Conservation (phyloP, 495 filamentous ascomycete species). For the Pseudomonodictys pantanalensis region DNA sequence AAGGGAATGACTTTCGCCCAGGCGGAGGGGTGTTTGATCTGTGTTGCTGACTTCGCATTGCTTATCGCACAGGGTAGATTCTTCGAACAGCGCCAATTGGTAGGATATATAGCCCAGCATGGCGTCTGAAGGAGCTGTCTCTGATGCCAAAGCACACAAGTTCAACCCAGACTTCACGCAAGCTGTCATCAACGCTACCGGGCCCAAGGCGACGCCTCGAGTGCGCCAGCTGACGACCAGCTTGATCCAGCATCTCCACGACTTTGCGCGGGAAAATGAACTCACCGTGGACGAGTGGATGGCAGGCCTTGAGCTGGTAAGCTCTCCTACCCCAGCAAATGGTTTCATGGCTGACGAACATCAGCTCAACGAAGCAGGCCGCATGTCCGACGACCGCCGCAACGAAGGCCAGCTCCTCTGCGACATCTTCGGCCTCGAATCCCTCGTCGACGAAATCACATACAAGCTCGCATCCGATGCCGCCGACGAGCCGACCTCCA, state of each 20-base stretch:
- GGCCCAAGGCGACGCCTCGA: slow-evolving; percentile 61
- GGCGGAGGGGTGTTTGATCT: no score
- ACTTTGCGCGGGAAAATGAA: slow-evolving; percentile 58
- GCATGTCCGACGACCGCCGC: slow-evolving; percentile 65
- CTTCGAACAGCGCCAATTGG: no score
- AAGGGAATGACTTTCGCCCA: no score
- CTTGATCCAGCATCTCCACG: slow-evolving; percentile 56
- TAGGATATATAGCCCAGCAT: neutral
- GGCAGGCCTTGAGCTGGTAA: slow-evolving; percentile 39
- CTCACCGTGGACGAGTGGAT: slow-evolving; percentile 56
- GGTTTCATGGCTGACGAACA: slow-evolving; percentile 13
- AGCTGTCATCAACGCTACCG: slow-evolving; percentile 67
- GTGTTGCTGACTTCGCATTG: no score
- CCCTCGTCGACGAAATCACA: slow-evolving; percentile 75
- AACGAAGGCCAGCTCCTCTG: slow-evolving; percentile 72
- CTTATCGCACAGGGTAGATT: neutral
- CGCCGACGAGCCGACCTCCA: slow-evolving; percentile 57
- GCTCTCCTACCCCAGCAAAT: neutral
- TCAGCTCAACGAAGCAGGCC: slow-evolving; percentile 70
- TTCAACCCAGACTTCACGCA: slow-evolving; percentile 63
- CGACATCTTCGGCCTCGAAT: slow-evolving; percentile 71
- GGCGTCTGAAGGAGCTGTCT: slow-evolving; percentile 14
- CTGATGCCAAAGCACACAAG: slow-evolving; percentile 11
- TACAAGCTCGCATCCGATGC: slow-evolving; percentile 57
- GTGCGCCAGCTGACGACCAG: slow-evolving; percentile 52